Evolutionary conservation across 148 eudicot species (phyloP), one percentile per base, ranked within the genome.

Genomic region (Pouteria glomerata): DNA sequence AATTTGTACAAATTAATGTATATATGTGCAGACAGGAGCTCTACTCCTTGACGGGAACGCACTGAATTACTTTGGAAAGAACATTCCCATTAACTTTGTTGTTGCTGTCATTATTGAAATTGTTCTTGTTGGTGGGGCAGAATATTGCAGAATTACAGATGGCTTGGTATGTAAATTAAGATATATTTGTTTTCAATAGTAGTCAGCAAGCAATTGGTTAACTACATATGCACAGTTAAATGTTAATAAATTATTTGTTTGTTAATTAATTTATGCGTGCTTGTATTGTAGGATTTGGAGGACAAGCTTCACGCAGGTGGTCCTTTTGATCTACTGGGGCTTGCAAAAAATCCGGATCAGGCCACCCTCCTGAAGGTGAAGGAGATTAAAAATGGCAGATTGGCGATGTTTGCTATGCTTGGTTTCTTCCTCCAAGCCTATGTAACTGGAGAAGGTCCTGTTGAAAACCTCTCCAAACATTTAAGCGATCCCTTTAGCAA

Each of bases 241-340:
- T n/a, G n/a, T n/a, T n/a, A n/a, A n/a, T n/a, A n/a, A 39, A 58
- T 27, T 59, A 34, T 33, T 2, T 30, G 34, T 44, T 8, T 15
- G 2, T 44, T 44, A 15, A 7, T 8, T 6, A 13, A 2, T 15
- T 6, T 44, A 16, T 51, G 2, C 23, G 18, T 1, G 3, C 19
- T 21, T 16, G 3, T n/a, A 18, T 2, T 24, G 18, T 70, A 94
- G 92, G 81, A 90, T 65, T 82, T 90, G 57, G 98, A 93, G 76
- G 94, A 95, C 96, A 86, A 85, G 85, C 90, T 95, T 73, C 99
- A 95, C 85, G 97, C 99, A 24, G 99, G 99, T 58, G 99, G 99
- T 42, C 99, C 97, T 60, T 95, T 95, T 44, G 99, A 95, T 73
- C 99, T 97, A 47, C 77, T 95, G 85, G 99, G 97, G 14, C 80